Evolutionary conservation across 805 yeast species (phyloP), one percentile per base, ranked within the genome.

Genomic region (Pichia californica): DNA sequence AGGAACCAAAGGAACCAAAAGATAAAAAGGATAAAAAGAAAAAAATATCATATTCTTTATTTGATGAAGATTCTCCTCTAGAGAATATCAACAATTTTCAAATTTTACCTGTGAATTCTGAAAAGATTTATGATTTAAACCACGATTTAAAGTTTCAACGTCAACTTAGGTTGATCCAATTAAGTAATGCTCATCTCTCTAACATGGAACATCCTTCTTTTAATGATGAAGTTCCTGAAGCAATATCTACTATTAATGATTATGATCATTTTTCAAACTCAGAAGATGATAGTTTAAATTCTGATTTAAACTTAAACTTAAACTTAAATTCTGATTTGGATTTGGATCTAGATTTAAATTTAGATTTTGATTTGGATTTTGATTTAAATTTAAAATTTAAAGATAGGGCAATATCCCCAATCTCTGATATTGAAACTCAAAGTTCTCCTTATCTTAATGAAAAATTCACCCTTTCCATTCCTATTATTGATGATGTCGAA

Each of bases 141-240:
- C 36, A 34, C 25, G 43, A 40, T 21, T 28, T 40, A 25, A 40
- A 40, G 15, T 40, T 40, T 23, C 43, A 40, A 23, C 43, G 43
- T 15, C 43, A 40, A 25, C 27, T 40, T 7, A 26, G 43, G 9
- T 20, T 40, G 8, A 40, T 40, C 7, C 43, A 40, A 25, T 33
- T 40, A n/a, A 32, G 43, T 19, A 40, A 40, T 31, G 32, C 35
- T 5, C 38, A 40, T 35, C 28, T 40, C 7, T 39, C 35, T 15
- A 27, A 31, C 5, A 39, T 39, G 42, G 42, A 36, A 18, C 36
- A 39, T 25, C 37, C 42, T 11, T 13, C 16, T 20, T 39, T 39
- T 27, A 28, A 13, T 27, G 41, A 38, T 25, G 30, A 31, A n/a
- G n/a, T n/a, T n/a, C n/a, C n/a, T n/a, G n/a, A n/a, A n/a, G n/a